Evolutionary conservation across 306 rosid genomes (phyloP).

Genomic region (Carpinus viminea): DNA sequence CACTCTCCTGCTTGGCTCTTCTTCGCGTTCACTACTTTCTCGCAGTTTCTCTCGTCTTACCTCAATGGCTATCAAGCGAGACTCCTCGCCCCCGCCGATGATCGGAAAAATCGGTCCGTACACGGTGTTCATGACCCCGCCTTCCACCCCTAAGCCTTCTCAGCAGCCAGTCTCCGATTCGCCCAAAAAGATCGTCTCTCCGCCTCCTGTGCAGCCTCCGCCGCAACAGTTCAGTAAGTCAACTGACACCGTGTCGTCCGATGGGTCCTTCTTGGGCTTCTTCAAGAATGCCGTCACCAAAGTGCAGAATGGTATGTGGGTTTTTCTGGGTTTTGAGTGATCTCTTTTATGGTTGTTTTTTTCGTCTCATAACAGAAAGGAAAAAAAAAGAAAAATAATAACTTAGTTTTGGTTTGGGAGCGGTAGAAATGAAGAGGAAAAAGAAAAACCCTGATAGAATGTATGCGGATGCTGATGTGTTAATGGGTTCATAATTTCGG

Average conservation of each 20-base stretch:
- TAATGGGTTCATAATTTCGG: background rate
- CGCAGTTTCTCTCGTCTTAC: constrained; percentile 1
- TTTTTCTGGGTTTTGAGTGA: background rate
- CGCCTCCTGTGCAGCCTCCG: constrained; percentile 77
- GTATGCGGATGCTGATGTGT: background rate
- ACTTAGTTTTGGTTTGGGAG: constrained; percentile 1
- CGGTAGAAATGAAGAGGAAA: background rate
- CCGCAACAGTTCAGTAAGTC: constrained; percentile 76
- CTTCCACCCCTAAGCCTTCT: constrained; percentile 71
- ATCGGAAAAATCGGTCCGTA: constrained; percentile 97
- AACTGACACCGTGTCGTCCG: constrained; percentile 11
- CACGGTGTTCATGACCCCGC: constrained; percentile 98
- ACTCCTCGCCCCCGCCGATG: constrained; percentile 81
- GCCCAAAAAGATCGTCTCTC: constrained; percentile 63
- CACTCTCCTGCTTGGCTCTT: constrained; percentile 2
- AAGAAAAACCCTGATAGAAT: background rate
- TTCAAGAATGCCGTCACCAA: constrained; percentile 73
- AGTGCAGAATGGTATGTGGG: constrained; percentile 70
- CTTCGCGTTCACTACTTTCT: background rate
- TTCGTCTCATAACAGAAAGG: background rate
- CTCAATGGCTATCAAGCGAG: constrained; percentile 71
- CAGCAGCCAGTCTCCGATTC: constrained; percentile 44
- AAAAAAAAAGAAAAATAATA: background rate
- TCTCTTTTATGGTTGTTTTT: background rate
- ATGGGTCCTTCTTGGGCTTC: constrained; percentile 60